A percentile compares a stretch with the other conserved stretches of the same genome.
Evolutionary conservation across 345 rosid species (phyloP).

Genomic region (Dipteronia dyeriana): DNA sequence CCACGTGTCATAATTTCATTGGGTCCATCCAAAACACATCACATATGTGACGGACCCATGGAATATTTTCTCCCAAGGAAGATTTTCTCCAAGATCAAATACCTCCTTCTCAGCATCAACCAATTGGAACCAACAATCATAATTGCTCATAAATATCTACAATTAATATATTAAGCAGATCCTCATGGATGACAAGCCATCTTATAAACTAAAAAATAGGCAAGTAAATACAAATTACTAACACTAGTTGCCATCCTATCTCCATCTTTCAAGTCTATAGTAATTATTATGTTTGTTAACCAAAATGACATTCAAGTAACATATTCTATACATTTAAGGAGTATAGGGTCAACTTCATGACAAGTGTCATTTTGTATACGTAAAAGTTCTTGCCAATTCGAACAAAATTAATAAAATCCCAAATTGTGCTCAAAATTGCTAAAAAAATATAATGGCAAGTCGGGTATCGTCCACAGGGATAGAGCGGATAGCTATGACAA

Average conservation of each 20-base stretch:
- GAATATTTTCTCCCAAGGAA: no score
- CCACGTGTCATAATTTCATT: no score
- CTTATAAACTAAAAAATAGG: not conserved
- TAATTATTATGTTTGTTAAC: not conserved
- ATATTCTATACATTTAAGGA: not conserved
- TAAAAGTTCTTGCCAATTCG: no score
- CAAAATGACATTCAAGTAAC: not conserved
- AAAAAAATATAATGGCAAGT: no score
- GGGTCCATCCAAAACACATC: no score
- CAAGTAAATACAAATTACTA: not conserved
- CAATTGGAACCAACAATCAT: conserved; percentile 65
- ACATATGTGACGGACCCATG: no score
- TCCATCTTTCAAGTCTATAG: not conserved
- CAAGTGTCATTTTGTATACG: no score
- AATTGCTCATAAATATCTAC: conserved; percentile 68
- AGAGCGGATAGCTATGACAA: no score
- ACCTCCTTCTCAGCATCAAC: conserved; percentile 81
- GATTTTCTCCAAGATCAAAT: no score
- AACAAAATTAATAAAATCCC: no score
- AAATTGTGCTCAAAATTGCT: no score
- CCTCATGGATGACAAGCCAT: not conserved
- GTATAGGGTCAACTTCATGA: not conserved
- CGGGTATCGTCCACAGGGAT: no score
- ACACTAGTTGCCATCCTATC: not conserved
- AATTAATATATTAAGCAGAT: conserved; percentile 12